These are phyloP conservation scores for Penicillium digitatum DNA, from an alignment of 2,329 filamentous ascomycete species.

Conservation along the genomic window DNA sequence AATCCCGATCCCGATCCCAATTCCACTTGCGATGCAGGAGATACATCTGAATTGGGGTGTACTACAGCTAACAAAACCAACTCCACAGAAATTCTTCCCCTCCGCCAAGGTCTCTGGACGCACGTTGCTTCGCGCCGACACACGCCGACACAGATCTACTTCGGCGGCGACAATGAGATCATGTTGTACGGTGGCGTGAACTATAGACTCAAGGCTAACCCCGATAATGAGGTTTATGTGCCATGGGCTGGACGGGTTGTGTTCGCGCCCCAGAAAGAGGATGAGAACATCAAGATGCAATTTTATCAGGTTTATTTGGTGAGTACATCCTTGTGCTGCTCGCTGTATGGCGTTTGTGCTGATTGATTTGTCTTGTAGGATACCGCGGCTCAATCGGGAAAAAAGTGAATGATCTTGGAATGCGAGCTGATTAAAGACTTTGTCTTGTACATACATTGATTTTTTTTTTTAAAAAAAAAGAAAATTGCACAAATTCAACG, in stretches of 20 bases:
- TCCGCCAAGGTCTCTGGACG: conserved; percentile 38
- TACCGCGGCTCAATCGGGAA: conserved; percentile 34
- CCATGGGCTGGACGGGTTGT: conserved; percentile 38
- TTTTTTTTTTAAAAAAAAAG: too few species aligned
- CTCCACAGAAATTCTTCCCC: conserved; percentile 29
- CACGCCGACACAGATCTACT: conserved; percentile 30
- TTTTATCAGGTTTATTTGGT: conserved; percentile 44
- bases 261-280: conserved; percentile 26
- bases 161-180: conserved; percentile 32
- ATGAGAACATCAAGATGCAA: conserved; percentile 31
- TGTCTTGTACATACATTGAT: background rate
- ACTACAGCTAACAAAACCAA: background rate
- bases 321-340: conserved; percentile 11
- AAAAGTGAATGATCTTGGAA: conserved; percentile 23
- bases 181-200: conserved; percentile 39
- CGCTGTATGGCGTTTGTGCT: background rate
- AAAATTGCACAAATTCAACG: background rate
- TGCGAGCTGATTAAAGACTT: background rate
- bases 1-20: background rate
- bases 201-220: conserved; percentile 33
- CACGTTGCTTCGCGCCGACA: conserved; percentile 36
- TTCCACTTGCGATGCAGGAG: background rate
- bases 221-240: conserved; percentile 32
- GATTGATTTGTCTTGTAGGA: conserved; percentile 23
- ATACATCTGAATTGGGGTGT: background rate